Percentiles rank a stretch among this genome's conserved stretches.
phyloP scores from a whole-genome alignment of 192 early-diverging fungal genomes.

The Coemansia sp. region DNA sequence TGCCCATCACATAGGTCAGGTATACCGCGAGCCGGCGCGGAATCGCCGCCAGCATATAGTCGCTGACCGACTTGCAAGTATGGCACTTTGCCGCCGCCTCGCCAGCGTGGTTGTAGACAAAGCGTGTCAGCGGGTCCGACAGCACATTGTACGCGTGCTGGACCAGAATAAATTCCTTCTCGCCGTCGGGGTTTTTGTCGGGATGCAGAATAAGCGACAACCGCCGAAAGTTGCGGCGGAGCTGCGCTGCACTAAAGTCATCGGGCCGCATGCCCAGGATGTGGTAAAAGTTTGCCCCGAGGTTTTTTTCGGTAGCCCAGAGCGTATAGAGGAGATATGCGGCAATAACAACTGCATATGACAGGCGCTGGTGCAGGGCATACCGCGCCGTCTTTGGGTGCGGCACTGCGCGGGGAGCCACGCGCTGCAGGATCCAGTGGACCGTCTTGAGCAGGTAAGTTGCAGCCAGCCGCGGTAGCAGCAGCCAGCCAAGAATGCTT shows the following conservation, averaged over 20 bases:
- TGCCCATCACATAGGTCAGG: conserved; percentile 26
- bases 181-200: conserved; percentile 64
- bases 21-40: conserved; percentile 33
- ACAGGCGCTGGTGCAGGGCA: conserved; percentile 29
- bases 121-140: conserved; percentile 58
- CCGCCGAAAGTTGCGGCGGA: conserved; percentile 49
- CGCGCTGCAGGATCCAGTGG: conserved; percentile 30
- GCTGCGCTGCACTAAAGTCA: conserved; percentile 15
- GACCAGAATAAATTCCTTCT: conserved; percentile 69
- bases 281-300: conserved; percentile 44
- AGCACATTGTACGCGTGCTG: conserved; percentile 76
- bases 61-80: conserved; percentile 60
- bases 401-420: conserved; percentile 30
- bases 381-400: conserved; percentile 19
- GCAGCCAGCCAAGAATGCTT: conserved; percentile 39
- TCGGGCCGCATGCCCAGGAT: conserved; percentile 34
- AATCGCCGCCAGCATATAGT: conserved; percentile 71
- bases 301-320: conserved; percentile 25
- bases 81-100: conserved; percentile 60
- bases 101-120: conserved; percentile 70
- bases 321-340: conserved; percentile 38
- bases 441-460: conserved; percentile 16
- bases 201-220: conserved; percentile 59
- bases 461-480: conserved; percentile 37
- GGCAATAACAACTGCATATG: conserved; percentile 35